Evolutionary conservation across 1,284 basidiomycete genomes (phyloP).

Genomic region (Apiotrichum porosum): DNA sequence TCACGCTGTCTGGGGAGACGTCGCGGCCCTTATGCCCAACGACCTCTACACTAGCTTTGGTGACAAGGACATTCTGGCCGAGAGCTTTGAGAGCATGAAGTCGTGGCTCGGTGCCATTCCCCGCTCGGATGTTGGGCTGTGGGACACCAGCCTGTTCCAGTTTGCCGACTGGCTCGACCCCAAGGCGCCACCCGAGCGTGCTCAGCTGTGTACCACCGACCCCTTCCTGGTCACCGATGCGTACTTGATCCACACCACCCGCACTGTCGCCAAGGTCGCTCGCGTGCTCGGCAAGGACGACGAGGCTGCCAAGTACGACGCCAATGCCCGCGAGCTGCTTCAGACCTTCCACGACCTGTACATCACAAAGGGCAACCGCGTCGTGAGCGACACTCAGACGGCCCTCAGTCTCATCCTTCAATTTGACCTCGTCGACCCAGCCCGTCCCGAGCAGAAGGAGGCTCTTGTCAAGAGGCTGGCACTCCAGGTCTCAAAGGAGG

Average conservation of each 20-base stretch:
- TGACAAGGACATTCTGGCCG: conserved; percentile 18
- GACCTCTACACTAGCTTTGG: conserved; percentile 31
- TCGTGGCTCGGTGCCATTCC: conserved; percentile 37
- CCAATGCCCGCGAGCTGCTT: conserved; percentile 13
- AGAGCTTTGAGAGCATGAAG: conserved; percentile 29
- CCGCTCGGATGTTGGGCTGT: conserved; percentile 21
- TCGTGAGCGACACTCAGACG: conserved; percentile 36
- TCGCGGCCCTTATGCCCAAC: conserved; percentile 24
- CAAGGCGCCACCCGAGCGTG: conserved; percentile 22
- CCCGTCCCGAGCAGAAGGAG: background rate
- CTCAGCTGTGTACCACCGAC: conserved; percentile 17
- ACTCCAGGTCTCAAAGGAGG: conserved; percentile 17
- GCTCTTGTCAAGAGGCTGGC: conserved; percentile 19
- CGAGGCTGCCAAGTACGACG: conserved; percentile 15
- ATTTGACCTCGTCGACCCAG: conserved; percentile 22
- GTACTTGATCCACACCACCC: conserved; percentile 29
- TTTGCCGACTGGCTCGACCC: conserved; percentile 41
- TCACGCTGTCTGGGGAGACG: conserved; percentile 25
- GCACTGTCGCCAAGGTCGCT: conserved; percentile 24
- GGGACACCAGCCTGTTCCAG: conserved; percentile 15
- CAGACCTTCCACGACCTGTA: conserved; percentile 27
- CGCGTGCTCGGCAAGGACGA: conserved; percentile 17
- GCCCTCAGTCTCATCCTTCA: conserved; percentile 25
- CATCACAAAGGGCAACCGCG: conserved; percentile 23
- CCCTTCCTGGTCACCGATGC: conserved; percentile 29